phyloP scores from a whole-genome alignment of 805 yeast species.

The Schizosaccharomyces cryophilus region DNA sequence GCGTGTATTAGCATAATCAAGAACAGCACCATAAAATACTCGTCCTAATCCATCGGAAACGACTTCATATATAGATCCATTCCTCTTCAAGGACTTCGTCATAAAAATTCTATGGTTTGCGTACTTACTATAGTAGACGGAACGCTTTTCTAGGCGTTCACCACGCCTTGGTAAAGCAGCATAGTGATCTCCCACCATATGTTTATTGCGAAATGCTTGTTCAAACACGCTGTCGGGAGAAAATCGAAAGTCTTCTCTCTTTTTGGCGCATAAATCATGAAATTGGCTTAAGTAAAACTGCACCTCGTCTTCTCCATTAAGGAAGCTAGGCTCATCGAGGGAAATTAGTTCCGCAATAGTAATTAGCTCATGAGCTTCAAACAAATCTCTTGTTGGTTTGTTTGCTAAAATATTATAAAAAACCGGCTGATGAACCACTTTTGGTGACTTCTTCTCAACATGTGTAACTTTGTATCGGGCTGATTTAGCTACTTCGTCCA shows the following conservation, averaged over 20 bases:
- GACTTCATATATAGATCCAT: background rate
- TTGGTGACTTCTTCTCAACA: background rate
- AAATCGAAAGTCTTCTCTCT: background rate
- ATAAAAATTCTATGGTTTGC: background rate
- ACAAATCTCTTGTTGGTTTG: background rate
- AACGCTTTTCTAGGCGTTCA: background rate
- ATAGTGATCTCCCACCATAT: background rate
- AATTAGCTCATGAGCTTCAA: background rate
- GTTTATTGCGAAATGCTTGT: background rate
- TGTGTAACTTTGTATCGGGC: background rate
- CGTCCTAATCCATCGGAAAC: background rate
- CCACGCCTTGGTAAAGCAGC: background rate
- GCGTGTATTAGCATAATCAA: background rate
- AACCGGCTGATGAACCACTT: background rate
- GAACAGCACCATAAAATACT: background rate
- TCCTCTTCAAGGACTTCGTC: background rate
- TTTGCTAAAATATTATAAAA: background rate
- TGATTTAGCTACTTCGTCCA: background rate
- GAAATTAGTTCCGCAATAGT: background rate
- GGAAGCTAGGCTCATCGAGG: background rate
- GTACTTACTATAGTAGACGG: background rate
- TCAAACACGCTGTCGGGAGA: background rate
- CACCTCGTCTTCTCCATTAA: background rate
- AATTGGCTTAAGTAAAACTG: background rate
- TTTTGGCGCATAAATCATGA: background rate